These are phyloP conservation scores for Colletotrichum chrysophilum DNA, from an alignment of 2,329 filamentous ascomycete genomes.

Conservation along the genomic window DNA sequence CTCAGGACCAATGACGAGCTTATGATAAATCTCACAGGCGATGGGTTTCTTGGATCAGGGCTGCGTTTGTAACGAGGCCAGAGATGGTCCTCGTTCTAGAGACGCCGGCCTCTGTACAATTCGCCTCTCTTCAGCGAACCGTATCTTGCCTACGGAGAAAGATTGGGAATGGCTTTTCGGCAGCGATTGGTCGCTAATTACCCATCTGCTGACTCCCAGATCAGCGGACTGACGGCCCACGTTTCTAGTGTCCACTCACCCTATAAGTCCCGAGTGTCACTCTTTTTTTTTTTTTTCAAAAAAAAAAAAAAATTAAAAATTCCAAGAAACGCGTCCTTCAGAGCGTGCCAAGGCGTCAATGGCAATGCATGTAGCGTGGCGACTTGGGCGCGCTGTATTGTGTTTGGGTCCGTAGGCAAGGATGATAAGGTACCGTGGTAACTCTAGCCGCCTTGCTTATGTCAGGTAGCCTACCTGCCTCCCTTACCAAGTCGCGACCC, in stretches of 20 bases:
- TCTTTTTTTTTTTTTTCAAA: no score
- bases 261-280: background rate
- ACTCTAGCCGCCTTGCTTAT: background rate
- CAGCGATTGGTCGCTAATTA: background rate
- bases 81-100: background rate
- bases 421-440: no score
- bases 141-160: background rate
- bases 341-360: background rate
- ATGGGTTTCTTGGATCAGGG: background rate
- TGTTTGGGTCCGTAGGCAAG: background rate
- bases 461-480: background rate
- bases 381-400: background rate
- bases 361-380: background rate
- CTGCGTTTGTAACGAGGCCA: background rate
- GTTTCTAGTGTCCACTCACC: background rate
- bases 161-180: background rate
- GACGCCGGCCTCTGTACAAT: background rate
- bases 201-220: background rate
- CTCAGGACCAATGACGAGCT: background rate
- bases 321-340: background rate
- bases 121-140: background rate
- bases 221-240: background rate
- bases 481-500: background rate
- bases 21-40: background rate
- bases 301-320: no score